A percentile compares a stretch with the other conserved stretches of the same genome.
Conservation (phyloP, 495 filamentous ascomycete species). For the Achaetomiella virescens region DNA sequence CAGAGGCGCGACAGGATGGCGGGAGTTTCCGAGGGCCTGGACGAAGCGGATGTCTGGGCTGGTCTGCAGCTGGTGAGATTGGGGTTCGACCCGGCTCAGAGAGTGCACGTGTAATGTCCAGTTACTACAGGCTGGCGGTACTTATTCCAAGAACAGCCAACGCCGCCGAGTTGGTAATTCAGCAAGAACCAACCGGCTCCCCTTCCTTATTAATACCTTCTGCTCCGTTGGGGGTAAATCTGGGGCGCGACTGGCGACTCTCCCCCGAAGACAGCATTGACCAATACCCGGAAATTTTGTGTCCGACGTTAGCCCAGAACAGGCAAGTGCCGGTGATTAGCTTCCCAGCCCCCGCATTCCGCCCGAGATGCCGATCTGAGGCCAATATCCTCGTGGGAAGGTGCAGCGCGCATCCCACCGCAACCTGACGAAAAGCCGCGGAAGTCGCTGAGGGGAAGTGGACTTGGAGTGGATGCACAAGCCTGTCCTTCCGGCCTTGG, state of each 20-base stretch:
- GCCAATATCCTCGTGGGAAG: slow-evolving; percentile 10
- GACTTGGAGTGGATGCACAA: background rate
- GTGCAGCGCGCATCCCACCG: background rate
- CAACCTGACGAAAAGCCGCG: slow-evolving; percentile 17
- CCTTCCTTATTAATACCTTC: no score
- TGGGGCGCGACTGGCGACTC: background rate
- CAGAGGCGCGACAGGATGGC: background rate
- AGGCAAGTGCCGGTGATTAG: slow-evolving; percentile 31
- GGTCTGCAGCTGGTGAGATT: no score
- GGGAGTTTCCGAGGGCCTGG: slow-evolving; percentile 8
- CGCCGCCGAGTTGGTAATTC: no score
- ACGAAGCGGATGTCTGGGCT: no score
- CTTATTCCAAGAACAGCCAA: no score
- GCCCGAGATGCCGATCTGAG: slow-evolving; percentile 29
- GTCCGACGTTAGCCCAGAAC: slow-evolving; percentile 24
- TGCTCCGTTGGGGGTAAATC: slow-evolving; percentile 1
- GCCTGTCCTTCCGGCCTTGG: background rate
- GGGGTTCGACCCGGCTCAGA: no score
- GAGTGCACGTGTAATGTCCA: no score
- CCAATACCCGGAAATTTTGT: slow-evolving; percentile 24
- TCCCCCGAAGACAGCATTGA: slow-evolving; percentile 8
- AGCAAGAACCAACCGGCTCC: no score
- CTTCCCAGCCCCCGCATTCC: slow-evolving; percentile 31
- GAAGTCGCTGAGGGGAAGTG: background rate
- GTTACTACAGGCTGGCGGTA: no score